These are phyloP conservation scores for Coelastrella sp. DNA, from an alignment of 139 green algal genomes.

Conservation along the genomic window DNA sequence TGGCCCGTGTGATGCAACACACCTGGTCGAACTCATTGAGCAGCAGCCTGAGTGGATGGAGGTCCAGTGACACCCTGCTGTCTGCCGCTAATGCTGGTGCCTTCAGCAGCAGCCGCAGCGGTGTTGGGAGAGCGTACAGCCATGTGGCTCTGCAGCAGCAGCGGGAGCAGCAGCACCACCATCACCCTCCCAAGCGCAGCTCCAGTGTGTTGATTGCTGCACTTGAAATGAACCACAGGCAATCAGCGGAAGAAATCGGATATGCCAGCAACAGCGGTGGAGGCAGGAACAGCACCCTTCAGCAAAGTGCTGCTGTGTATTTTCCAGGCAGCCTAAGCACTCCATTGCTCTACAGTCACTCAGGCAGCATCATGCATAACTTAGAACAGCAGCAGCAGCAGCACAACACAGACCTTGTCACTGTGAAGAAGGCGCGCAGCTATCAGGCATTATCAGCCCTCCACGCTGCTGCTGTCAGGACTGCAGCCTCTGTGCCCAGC, in stretches of 20 bases:
- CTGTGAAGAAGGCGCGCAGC: slow-evolving; percentile 18
- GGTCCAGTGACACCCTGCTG: not conserved
- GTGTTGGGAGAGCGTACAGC: not conserved
- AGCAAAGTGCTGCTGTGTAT: not conserved
- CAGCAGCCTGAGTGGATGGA: not conserved
- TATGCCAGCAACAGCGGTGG: not conserved
- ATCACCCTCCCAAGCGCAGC: not conserved
- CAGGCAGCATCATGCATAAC: not conserved
- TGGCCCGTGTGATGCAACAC: not conserved
- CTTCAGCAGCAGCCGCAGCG: not conserved
- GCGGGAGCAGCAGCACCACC: not conserved
- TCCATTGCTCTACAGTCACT: not conserved
- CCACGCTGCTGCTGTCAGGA: not conserved
- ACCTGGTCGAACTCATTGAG: not conserved
- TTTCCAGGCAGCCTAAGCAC: not conserved
- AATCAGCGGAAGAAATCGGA: not conserved
- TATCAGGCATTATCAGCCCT: slow-evolving; percentile 38
- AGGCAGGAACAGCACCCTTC: not conserved
- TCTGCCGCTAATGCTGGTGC: not conserved
- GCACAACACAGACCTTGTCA: not conserved
- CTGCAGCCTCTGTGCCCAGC: not conserved
- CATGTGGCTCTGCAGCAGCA: not conserved
- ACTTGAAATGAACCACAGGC: not conserved
- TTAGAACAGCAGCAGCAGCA: not conserved
- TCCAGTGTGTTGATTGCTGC: slow-evolving; percentile 2